Evolutionary conservation across 495 filamentous ascomycete species (phyloP).

Genomic region (Bathelium albidoporum): DNA sequence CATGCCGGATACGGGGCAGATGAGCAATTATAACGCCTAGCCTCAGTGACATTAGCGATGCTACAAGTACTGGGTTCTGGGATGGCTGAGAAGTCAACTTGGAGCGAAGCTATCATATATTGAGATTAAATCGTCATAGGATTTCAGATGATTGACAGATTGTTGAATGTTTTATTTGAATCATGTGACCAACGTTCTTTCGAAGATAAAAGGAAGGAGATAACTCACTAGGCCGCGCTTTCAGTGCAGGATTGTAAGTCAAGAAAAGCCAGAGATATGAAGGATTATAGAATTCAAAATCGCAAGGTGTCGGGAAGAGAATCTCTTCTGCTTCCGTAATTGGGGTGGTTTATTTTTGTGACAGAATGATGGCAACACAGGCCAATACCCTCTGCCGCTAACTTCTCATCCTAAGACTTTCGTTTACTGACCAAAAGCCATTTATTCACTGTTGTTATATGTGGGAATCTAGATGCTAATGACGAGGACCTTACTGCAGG

Average conservation of each 20-base stretch:
- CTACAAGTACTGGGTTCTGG: not conserved
- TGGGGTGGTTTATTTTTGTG: not conserved
- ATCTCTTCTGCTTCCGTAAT: no score
- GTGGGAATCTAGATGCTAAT: no score
- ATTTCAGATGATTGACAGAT: slow-evolving; percentile 90
- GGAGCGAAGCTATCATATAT: slow-evolving; percentile 21
- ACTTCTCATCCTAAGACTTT: no score
- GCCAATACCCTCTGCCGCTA: not conserved
- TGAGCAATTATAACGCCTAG: not conserved
- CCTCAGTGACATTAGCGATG: not conserved
- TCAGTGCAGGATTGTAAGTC: not conserved
- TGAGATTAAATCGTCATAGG: slow-evolving; percentile 19
- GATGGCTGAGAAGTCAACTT: not conserved
- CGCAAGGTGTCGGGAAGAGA: not conserved
- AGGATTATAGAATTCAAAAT: not conserved
- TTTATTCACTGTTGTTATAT: no score
- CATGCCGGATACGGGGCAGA: slow-evolving; percentile 16
- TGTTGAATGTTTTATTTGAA: slow-evolving; percentile 53
- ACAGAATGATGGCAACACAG: not conserved
- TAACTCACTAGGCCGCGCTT: not conserved
- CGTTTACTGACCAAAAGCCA: no score
- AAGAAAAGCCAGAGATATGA: not conserved
- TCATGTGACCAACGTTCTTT: slow-evolving; percentile 33
- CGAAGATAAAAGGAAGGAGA: not conserved
- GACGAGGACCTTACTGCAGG: no score